A percentile compares a stretch with the other conserved stretches of the same genome.
These are phyloP conservation scores for Stachybotrys chartarum DNA, from an alignment of 2,329 filamentous ascomycete genomes.

Conservation along the genomic window DNA sequence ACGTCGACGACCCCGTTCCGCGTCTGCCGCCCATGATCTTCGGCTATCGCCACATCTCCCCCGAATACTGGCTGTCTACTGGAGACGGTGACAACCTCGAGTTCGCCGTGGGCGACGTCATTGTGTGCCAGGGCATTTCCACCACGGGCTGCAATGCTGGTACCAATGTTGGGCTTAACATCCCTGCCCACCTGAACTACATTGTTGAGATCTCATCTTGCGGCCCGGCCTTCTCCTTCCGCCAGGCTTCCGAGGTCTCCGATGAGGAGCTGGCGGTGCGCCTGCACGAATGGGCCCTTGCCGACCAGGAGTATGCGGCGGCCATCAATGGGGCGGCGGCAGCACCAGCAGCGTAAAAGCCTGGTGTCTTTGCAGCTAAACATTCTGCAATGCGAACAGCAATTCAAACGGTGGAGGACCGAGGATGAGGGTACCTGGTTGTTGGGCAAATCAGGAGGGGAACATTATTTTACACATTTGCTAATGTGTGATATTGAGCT, in stretches of 20 bases:
- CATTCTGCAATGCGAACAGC: no score
- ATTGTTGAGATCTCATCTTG: constrained; percentile 37
- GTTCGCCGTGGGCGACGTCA: constrained; percentile 32
- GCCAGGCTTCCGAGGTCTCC: constrained; percentile 16
- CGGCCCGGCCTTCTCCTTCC: constrained; percentile 12
- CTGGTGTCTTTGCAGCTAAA: not conserved
- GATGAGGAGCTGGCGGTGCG: constrained; percentile 30
- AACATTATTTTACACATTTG: no score
- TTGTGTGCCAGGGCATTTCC: constrained; percentile 39
- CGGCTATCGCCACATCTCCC: constrained; percentile 58
- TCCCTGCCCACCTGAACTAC: constrained; percentile 41
- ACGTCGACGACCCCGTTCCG: constrained; percentile 60
- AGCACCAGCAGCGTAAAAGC: not conserved
- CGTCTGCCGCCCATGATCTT: constrained; percentile 55
- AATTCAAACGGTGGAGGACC: no score
- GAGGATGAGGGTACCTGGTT: no score
- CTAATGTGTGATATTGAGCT: no score
- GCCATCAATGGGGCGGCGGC: constrained; percentile 7
- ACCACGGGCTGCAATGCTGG: constrained; percentile 46
- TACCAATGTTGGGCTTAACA: constrained; percentile 32
- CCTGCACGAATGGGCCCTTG: constrained; percentile 25
- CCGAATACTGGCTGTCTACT: constrained; percentile 58
- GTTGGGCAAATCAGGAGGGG: no score
- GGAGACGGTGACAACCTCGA: constrained; percentile 22
- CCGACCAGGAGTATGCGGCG: constrained; percentile 24